Base-by-base conservation (phyloP, 257 asterid species). In the Scutellaria galericulata region DNA sequence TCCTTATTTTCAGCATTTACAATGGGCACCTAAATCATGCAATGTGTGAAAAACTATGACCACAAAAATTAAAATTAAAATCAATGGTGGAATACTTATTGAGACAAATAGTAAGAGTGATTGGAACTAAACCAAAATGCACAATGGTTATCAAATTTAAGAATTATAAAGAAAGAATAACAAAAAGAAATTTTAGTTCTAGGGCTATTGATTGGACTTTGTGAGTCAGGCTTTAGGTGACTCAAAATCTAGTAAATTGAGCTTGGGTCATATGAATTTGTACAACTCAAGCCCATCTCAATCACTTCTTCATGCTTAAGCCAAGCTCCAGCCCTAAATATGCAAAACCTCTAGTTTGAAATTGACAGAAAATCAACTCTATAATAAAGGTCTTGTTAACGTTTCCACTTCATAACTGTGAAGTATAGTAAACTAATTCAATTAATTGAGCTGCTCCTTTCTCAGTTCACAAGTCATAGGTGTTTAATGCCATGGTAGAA, bases 21-120 rank as follows among this genome's bases (percentile, higher is more conserved):
- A 73, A 95, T 88, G 63, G 97, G 92, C 45, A 90, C 96, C 97
- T 95, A 80, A 77, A 72, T 72, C 80, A 80, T 70, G 66, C 31
- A 59, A 79, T 55, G 48, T 53, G 50, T 50, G 63, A 60, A 58
- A 67, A 12, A 39, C 53, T 35, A 7, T 3, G 18, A 58, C 69
- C 44, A 64, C 52, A 71, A 53, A 58, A 70, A 35, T 22, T 14
- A 41, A 9, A 73, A 50, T 8, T 48, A 15, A 9, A 50, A 15
- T 55, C 55, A 6, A 46, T 27, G 27, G 20, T 44, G 48, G 45
- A 14, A 12, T 35, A 44, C n/a, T 41, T 42, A 40, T 15, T 12
- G 9, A 18, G 35, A 60, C 51, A 71, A 48, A 39, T 66, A 62
- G 62, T 10, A 52, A 46, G 53, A 61, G 20, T 24, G 41, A 57